These are phyloP conservation scores for Leccinum holopus DNA, from an alignment of 1,284 basidiomycete species.

Conservation along the genomic window DNA sequence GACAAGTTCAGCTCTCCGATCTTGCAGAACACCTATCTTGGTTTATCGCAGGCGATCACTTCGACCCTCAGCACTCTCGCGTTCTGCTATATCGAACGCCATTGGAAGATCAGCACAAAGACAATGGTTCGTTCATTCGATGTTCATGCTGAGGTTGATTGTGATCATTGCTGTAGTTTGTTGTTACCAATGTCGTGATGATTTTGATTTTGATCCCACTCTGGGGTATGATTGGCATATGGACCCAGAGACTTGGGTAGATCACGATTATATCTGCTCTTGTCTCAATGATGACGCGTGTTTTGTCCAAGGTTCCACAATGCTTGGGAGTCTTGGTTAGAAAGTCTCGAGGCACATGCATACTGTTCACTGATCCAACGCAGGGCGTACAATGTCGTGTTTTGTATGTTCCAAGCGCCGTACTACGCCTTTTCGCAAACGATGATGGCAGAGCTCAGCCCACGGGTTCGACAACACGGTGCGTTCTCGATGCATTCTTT, in stretches of 20 bases:
- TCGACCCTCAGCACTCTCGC: constrained; percentile 70
- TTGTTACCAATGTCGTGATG: constrained; percentile 74
- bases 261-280: constrained; percentile 15
- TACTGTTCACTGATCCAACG: constrained; percentile 1
- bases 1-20: constrained; percentile 73
- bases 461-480: constrained; percentile 82
- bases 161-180: constrained; percentile 47
- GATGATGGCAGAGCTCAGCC: constrained; percentile 84
- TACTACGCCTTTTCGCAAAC: constrained; percentile 86
- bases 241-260: constrained; percentile 72
- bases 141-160: neutral
- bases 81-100: constrained; percentile 80
- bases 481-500: constrained; percentile 5
- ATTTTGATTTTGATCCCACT: constrained; percentile 76
- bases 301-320: constrained; percentile 63
- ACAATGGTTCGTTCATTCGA: constrained; percentile 52
- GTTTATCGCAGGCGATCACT: constrained; percentile 68
- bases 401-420: constrained; percentile 69
- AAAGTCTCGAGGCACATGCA: neutral
- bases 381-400: constrained; percentile 31
- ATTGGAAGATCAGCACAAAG: constrained; percentile 75
- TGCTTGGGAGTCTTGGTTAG: constrained; percentile 79
- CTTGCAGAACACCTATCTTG: constrained; percentile 75
- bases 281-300: neutral
- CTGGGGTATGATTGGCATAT: constrained; percentile 88